phyloP scores from a whole-genome alignment of 148 eudicot species.

The Chenopodium suecicum region DNA sequence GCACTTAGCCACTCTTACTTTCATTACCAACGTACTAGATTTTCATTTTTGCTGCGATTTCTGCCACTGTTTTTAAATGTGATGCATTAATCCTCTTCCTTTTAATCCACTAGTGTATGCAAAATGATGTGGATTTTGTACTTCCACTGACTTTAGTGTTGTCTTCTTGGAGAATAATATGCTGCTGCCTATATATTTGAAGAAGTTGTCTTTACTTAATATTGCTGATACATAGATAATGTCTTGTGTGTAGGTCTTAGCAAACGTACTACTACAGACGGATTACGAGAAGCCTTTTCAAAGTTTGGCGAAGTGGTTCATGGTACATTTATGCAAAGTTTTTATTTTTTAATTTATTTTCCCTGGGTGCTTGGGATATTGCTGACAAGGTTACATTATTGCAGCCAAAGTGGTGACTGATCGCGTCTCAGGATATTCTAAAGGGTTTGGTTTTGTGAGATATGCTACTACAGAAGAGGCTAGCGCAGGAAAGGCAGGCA shows the following conservation, averaged over 20 bases:
- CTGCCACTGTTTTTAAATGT: neutral
- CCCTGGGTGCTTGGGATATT: neutral
- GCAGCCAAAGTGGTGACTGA: constrained; percentile 94
- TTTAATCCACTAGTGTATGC: neutral
- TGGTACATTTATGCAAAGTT: constrained; percentile 41
- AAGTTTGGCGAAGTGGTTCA: constrained; percentile 64
- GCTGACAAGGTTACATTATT: constrained; percentile 9
- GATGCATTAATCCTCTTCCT: neutral
- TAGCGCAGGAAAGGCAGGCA: constrained; percentile 62
- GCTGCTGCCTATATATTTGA: neutral
- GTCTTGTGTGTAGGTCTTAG: constrained; percentile 45
- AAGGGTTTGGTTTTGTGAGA: constrained; percentile 83
- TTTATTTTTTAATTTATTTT: constrained; percentile 13
- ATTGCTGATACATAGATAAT: neutral
- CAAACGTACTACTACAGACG: constrained; percentile 69
- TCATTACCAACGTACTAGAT: neutral
- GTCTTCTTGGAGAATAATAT: neutral
- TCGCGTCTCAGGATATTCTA: constrained; percentile 70
- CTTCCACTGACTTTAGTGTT: neutral
- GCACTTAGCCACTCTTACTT: neutral
- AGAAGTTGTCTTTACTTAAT: neutral
- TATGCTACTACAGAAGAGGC: constrained; percentile 75
- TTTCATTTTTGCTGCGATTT: neutral
- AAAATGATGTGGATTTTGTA: neutral
- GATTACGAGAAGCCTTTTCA: constrained; percentile 49